A percentile compares a stretch with the other conserved stretches of the same genome.
These are phyloP conservation scores for Candida vaughaniae DNA, from an alignment of 805 yeast species.

Conservation along the genomic window DNA sequence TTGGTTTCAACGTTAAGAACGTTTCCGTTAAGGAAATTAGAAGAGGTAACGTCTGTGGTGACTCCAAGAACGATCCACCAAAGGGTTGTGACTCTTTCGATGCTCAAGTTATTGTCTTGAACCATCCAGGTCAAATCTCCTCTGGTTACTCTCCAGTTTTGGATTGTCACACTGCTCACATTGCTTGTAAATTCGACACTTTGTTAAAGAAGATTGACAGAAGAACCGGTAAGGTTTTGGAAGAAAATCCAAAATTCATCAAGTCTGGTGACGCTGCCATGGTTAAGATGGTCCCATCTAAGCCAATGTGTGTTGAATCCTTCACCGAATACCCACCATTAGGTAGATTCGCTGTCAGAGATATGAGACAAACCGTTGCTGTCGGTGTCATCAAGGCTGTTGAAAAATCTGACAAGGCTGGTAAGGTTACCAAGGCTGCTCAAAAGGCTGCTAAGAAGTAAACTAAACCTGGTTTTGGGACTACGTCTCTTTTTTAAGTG, in stretches of 20 bases:
- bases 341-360: constrained; percentile 76
- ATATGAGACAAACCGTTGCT: constrained; percentile 99
- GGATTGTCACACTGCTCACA: constrained; percentile 92
- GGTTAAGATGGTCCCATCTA: constrained; percentile 43
- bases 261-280: constrained; percentile 30
- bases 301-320: constrained; percentile 46
- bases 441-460: constrained; percentile 48
- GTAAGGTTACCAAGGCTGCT: constrained; percentile 51
- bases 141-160: constrained; percentile 88
- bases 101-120: constrained; percentile 83
- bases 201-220: constrained; percentile 83
- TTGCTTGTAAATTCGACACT: constrained; percentile 83
- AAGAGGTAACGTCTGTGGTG: constrained; percentile 93
- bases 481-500: neutral
- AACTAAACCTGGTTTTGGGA: constrained; percentile 16
- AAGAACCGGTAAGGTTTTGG: constrained; percentile 48
- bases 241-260: constrained; percentile 33
- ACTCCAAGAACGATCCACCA: constrained; percentile 88
- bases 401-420: constrained; percentile 48
- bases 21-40: constrained; percentile 86
- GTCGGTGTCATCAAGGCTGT: constrained; percentile 94
- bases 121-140: constrained; percentile 71
- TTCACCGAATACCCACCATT: constrained; percentile 47
- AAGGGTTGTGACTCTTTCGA: constrained; percentile 75
- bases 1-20: constrained; percentile 88